Evolutionary conservation across 176 grass and related monocot species (phyloP), one percentile per base, ranked within the genome.

Genomic region (Cenchrus americanus): DNA sequence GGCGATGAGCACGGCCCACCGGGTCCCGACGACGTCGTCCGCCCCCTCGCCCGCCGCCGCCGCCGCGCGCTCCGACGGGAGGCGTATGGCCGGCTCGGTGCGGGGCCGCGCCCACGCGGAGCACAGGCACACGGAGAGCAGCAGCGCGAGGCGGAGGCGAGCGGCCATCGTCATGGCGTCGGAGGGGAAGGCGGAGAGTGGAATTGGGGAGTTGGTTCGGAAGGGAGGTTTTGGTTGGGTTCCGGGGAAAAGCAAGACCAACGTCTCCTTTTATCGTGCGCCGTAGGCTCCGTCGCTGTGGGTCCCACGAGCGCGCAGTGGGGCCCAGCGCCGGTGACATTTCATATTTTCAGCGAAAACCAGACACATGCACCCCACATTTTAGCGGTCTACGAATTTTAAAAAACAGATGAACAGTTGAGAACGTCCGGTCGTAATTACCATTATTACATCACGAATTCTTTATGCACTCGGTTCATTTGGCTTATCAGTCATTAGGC

Each of bases 1-100:
- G 58, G 96, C 93, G 83, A 98, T 47, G 89, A 98, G 93, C 76
- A 98, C 93, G 18, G 93, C 96, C 96, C 96, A 98, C 65, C 83
- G 88, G 8, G 91, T 94, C 19, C 93, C 93, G 51, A 86, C 73
- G 48, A 77, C 87, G 43, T 94, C 88, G 9, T 69, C 82, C 21
- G 30, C 47, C 17, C 21, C 67, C 52, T 17, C 23, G 49, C 21
- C 63, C 21, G 27, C 27, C 27, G 27, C n/a, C n/a, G 48, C 54
- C 19, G 6, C 51, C 3, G 40, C 72, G 54, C 77, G 87, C 80
- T 96, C 87, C 34, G 96, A 99, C 59, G 93, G 93, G 21, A 96
- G 85, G 5, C 89, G 84, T 83, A 99, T 80, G 66, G 24, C 37
- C 47, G 77, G 77, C n/a, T 92, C 88, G 22, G 62, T 23, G 18